Evolutionary conservation across 1,284 basidiomycete species (phyloP), one percentile per base, ranked within the genome.

Genomic region (Cutaneotrichosporon sp.): DNA sequence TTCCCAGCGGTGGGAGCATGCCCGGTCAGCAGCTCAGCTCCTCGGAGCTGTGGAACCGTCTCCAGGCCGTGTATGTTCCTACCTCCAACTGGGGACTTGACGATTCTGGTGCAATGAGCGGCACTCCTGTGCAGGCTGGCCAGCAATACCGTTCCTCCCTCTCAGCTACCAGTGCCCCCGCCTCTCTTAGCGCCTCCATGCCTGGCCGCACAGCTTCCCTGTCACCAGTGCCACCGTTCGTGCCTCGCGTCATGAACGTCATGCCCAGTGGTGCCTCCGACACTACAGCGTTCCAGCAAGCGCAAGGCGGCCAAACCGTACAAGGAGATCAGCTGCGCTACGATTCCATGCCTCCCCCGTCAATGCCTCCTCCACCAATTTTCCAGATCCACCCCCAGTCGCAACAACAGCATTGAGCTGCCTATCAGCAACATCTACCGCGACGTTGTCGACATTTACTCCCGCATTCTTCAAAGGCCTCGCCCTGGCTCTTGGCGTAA

Each of bases 21-120:
- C 43, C 33, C 3, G 33, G 52, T 14, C 42, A 56, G 8, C 55
- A 51, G 15, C 46, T 62, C 40, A 53, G 56, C 5, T 34, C 46
- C 54, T 56, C 58, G 1, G 68, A 70, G 46, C 54, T 73, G 0
- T 71, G 70, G 69, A 63, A 63, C 20, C 56, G 66, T 33, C 56
- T 73, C 7, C 70, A 73, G 54, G 66, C 68, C 7, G 68, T 69
- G 52, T 73, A 73, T 51, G 68, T 70, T 48, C 70, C 70, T 1
- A 58, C 63, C 3, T 47, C 54, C 2, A 55, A 53, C 53, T 58
- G 56, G 56, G 53, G 56, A 20, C 22, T 48, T 3, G 41, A 38
- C 4, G 44, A 46, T 22, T 35, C 56, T 7, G 51, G 42, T 14
- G 20, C n/a, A n/a, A n/a, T 23, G 41, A 21, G 22, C 15, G 47